Conservation (phyloP, 2,329 filamentous ascomycete genomes). For the Paecilomyces variotii region DNA sequence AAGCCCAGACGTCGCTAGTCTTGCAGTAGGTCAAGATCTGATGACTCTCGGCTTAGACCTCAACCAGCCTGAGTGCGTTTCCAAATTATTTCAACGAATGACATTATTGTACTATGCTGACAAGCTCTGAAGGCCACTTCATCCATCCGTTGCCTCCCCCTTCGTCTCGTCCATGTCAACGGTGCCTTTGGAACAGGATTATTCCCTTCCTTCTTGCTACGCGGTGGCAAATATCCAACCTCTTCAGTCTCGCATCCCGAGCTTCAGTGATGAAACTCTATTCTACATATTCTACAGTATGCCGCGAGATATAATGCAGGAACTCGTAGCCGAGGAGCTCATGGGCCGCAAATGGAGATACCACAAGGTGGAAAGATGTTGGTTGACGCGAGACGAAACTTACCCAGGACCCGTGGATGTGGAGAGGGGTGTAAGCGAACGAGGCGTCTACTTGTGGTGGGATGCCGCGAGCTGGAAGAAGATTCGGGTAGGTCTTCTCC, state of each 20-base stretch:
- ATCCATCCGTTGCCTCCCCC: conserved; percentile 56
- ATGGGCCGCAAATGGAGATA: conserved; percentile 47
- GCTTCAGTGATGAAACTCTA: conserved; percentile 57
- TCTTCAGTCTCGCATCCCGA: conserved; percentile 49
- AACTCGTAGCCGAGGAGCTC: conserved; percentile 56
- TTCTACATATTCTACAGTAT: conserved; percentile 65
- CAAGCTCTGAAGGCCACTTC: conserved; percentile 44
- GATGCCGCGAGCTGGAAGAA: conserved; percentile 44
- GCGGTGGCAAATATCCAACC: conserved; percentile 59
- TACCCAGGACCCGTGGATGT: conserved; percentile 41
- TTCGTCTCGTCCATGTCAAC: conserved; percentile 51
- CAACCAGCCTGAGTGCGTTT: conserved; percentile 51
- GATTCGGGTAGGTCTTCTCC: conserved; percentile 31
- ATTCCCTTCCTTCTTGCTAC: conserved; percentile 55
- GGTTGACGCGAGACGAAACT: conserved; percentile 43
- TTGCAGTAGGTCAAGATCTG: conserved; percentile 57
- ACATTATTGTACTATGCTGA: conserved; percentile 10
- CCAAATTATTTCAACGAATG: conserved; percentile 6
- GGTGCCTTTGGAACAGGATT: conserved; percentile 56
- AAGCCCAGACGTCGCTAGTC: conserved; percentile 43
- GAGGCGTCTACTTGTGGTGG: conserved; percentile 45
- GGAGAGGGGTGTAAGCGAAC: conserved; percentile 40
- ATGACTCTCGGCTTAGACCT: conserved; percentile 57
- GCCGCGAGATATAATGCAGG: conserved; percentile 58
- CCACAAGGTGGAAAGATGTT: conserved; percentile 45